phyloP scores from a whole-genome alignment of 306 rosid genomes.

The Cucumis hystrix region DNA sequence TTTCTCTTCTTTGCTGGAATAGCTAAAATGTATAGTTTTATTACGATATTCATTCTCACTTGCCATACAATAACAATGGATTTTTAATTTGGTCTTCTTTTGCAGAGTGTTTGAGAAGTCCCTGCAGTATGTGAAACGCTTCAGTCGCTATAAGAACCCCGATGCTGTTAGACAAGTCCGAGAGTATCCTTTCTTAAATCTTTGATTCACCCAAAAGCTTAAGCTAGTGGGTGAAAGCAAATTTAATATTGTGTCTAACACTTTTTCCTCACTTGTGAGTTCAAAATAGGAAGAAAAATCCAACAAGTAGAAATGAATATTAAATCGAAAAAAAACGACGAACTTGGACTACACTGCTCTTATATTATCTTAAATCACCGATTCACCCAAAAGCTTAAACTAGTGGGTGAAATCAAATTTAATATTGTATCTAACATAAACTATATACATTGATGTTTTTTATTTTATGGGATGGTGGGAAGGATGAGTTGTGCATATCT shows the following conservation, averaged over 20 bases:
- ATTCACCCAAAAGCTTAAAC: too few species aligned
- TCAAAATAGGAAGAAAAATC: too few species aligned
- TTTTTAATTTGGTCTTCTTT: neutral
- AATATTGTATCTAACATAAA: neutral
- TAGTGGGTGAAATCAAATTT: too few species aligned
- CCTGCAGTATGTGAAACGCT: conserved; percentile 90
- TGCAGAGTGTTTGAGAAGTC: conserved; percentile 94
- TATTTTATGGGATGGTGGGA: neutral
- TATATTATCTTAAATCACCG: too few species aligned
- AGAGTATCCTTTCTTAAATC: conserved; percentile 61
- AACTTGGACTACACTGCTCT: too few species aligned
- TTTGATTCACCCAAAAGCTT: too few species aligned
- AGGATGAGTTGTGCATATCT: neutral
- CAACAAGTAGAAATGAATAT: too few species aligned
- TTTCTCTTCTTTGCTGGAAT: neutral
- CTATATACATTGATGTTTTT: neutral
- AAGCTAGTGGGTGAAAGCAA: too few species aligned
- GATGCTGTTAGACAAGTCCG: conserved; percentile 98
- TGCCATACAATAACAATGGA: neutral
- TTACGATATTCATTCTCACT: neutral
- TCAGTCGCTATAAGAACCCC: conserved; percentile 92
- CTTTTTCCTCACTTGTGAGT: too few species aligned
- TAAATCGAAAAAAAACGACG: too few species aligned
- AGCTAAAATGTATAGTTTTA: neutral
- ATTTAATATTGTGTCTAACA: too few species aligned